Base-by-base conservation (phyloP, 2,329 filamentous ascomycete species). In the Clarireedia homoeocarpa region DNA sequence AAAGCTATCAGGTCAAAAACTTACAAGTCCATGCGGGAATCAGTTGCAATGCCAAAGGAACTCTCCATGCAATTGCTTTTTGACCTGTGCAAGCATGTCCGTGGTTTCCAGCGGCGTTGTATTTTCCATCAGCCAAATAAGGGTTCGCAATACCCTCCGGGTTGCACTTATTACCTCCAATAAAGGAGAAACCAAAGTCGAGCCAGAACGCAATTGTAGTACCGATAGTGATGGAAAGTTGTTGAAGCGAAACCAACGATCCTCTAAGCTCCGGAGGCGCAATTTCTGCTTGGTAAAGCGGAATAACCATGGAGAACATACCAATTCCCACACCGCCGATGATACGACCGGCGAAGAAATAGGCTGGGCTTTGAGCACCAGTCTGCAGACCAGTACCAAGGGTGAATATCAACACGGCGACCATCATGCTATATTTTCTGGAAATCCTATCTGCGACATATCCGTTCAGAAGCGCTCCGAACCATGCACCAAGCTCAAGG, bases 281-380 rank as follows among this genome's bases (percentile, higher is more conserved):
- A 2, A 77, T 80, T 66, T 84, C 81, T 0, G 79, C 80, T 58
- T 83, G 79, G 80, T 81, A 84, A 48, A 79, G 82, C 6, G 81
- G 81, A 2, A 77, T 72, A 20, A 72, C 74, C 4, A 71, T 73
- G 0, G 74, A 76, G 57, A 76, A 75, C 65, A 76, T 74, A 17
- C 77, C 77, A 61, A 77, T 77, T 1, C 77, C 76, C 57, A 80
- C 70, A 6, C 76, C 78, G 4, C 76, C 74, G 17, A 79, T 69
- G 38, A 76, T 71, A 42, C 76, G 70, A 14, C 75, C 75, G 26
- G 77, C 69, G 40, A 83, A 80, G 62, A 83, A 75, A 63, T 82
- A 79, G 17, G 74, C 71, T 45, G 81, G 69, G 38, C 70, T 72
- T 39, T 69, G 73, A 6, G 73, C 67, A 12, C 71, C 71, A 24